Evolutionary conservation across 2,329 filamentous ascomycete species (phyloP), one percentile per base, ranked within the genome.

Genomic region (Aspergillus puulaauensis): DNA sequence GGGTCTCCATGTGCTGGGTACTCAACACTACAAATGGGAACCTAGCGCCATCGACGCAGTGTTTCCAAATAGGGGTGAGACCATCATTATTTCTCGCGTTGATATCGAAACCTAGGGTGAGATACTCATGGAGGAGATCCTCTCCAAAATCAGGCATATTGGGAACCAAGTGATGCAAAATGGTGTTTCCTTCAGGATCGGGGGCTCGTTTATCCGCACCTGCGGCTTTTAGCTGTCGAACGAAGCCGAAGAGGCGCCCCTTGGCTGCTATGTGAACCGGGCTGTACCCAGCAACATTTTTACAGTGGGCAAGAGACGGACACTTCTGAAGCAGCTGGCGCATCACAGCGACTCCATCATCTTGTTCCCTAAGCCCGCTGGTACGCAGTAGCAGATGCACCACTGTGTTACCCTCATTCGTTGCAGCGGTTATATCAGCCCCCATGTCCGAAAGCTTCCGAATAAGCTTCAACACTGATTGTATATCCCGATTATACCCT

Each of bases 11-110:
- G 8, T 23, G 3, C 9, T 9, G 27, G 27, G 27, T 5, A 24
- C 23, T 31, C 9, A 31, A 31, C 27, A 11, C 27, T 4, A 3
- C 27, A 24, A 6, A 6, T 24, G 23, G 23, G 5, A 3, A 11
- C 9, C 9, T 8, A 31, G 9, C 27, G 1, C 27, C 27, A 4
- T 31, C 27, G 44, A 24, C 14, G 17, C 21, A 23, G 43, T 48
- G 54, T 73, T 31, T 39, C 12, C 41, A 53, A 9, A 62, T 12
- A 6, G 60, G 60, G 12, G 58, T 62, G 4, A 61, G 49, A 1
- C 55, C 55, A 11, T 41, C 31, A 3, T 43, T 51, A 44, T 60
- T 54, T 15, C 51, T 27, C 5, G 54, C 58, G 40, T 60, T 53
- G 37, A 60, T 49, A 24, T 52, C 54, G 8, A 52, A 5, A 6